Conservation (phyloP, 129 eudicot species). For the sunflower (Helianthus annuus) region HanXRQr2.0-SUNRISE NC_035435.2:146926556-146927055, state of each 20-base stretch:
- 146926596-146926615: no score
- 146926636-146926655: no score
- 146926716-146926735: no score
- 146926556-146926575: background rate
- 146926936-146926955: slow-evolving; percentile 23
- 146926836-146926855: slow-evolving; percentile 89
- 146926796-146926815: slow-evolving; percentile 75
- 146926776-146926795: slow-evolving; percentile 29
- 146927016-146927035: slow-evolving; percentile 93
- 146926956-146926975: slow-evolving; percentile 89
- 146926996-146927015: slow-evolving; percentile 78
- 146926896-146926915: slow-evolving; percentile 1
- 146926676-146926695: no score
- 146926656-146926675: no score
- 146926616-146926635: no score
- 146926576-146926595: background rate
- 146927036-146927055: slow-evolving; percentile 42
- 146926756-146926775: no score
- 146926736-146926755: no score
- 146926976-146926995: slow-evolving; percentile 77
- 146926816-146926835: slow-evolving; percentile 95
- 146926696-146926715: no score
- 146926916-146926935: background rate
- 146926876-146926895: slow-evolving; percentile 22
- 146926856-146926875: slow-evolving; percentile 83